Conservation (phyloP, 2,329 filamentous ascomycete species). For the Graphilbum sp. region DNA sequence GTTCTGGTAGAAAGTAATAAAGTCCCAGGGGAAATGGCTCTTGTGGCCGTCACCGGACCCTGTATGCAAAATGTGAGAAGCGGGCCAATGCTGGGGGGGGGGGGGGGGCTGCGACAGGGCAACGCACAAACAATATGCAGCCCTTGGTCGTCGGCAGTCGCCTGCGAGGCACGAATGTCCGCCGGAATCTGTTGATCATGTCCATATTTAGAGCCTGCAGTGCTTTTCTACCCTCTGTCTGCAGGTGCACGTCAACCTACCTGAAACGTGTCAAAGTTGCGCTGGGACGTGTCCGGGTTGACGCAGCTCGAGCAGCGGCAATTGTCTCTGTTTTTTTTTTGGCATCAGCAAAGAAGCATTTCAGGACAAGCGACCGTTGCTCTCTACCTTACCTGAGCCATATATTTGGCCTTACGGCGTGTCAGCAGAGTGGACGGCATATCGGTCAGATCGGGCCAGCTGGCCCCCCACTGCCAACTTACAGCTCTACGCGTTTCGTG, state of each 20-base stretch:
- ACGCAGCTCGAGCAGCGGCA: constrained; percentile 53
- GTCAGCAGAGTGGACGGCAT: too few species aligned
- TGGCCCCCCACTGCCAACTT: constrained; percentile 1
- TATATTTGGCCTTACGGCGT: constrained; percentile 11
- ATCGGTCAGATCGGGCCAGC: not conserved
- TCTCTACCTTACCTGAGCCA: constrained; percentile 13
- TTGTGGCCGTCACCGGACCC: constrained; percentile 52
- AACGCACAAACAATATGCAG: constrained; percentile 33
- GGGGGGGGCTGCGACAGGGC: not conserved
- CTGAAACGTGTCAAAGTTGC: constrained; percentile 50
- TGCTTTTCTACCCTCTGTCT: constrained; percentile 2
- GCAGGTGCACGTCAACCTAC: constrained; percentile 20
- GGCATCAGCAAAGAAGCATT: not conserved
- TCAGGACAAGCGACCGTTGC: too few species aligned
- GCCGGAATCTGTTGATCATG: constrained; percentile 26
- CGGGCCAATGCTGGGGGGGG: too few species aligned
- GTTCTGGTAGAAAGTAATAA: constrained; percentile 33
- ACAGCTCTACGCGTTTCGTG: constrained; percentile 5
- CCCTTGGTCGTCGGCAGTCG: constrained; percentile 18
- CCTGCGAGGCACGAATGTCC: constrained; percentile 20
- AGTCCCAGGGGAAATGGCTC: constrained; percentile 50
- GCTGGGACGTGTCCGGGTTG: constrained; percentile 54
- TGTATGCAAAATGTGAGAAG: constrained; percentile 22
- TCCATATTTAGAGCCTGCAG: constrained; percentile 5
- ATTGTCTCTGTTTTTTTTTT: constrained; percentile 38